Conservation (phyloP, 805 yeast species). For the Danielia reshetovae region DNA sequence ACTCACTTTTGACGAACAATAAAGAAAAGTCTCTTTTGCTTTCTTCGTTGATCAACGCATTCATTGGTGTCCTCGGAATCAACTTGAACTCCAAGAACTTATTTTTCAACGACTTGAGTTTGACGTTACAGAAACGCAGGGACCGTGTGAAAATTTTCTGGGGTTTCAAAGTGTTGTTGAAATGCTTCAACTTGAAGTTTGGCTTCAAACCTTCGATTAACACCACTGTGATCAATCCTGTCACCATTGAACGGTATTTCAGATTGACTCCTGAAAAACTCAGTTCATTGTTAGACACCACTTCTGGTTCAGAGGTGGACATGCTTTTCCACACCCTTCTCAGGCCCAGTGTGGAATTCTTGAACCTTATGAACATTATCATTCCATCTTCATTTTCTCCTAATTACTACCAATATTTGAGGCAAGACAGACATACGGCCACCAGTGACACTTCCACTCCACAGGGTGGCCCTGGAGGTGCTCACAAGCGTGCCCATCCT, state of each 20-base stretch:
- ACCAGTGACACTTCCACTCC: slow-evolving; percentile 3
- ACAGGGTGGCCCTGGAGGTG: slow-evolving; percentile 8
- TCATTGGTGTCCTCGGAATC: slow-evolving; percentile 41
- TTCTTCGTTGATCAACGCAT: slow-evolving; percentile 38
- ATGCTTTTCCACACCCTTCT: slow-evolving; percentile 33
- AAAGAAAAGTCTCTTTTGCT: slow-evolving; percentile 38
- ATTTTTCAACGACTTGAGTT: slow-evolving; percentile 45
- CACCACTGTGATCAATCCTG: slow-evolving; percentile 45
- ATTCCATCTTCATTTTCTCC: slow-evolving; percentile 47
- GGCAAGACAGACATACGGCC: slow-evolving; percentile 19
- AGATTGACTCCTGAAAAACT: slow-evolving; percentile 43
- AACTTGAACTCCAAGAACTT: slow-evolving; percentile 38
- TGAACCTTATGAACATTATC: slow-evolving; percentile 40
- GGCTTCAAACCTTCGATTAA: slow-evolving; percentile 45
- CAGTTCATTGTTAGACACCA: slow-evolving; percentile 27
- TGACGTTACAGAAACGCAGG: slow-evolving; percentile 32
- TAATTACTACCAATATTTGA: slow-evolving; percentile 39
- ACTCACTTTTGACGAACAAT: slow-evolving; percentile 41
- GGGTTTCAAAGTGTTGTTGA: slow-evolving; percentile 40
- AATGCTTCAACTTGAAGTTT: slow-evolving; percentile 40
- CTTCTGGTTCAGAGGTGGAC: slow-evolving; percentile 17
- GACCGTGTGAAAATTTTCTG: slow-evolving; percentile 44
- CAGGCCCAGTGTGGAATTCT: slow-evolving; percentile 41
- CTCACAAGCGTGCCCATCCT: slow-evolving; percentile 15
- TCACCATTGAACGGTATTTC: slow-evolving; percentile 42